phyloP scores from a whole-genome alignment of 2,329 filamentous ascomycete species.

The Fusarium liriodendri region DNA sequence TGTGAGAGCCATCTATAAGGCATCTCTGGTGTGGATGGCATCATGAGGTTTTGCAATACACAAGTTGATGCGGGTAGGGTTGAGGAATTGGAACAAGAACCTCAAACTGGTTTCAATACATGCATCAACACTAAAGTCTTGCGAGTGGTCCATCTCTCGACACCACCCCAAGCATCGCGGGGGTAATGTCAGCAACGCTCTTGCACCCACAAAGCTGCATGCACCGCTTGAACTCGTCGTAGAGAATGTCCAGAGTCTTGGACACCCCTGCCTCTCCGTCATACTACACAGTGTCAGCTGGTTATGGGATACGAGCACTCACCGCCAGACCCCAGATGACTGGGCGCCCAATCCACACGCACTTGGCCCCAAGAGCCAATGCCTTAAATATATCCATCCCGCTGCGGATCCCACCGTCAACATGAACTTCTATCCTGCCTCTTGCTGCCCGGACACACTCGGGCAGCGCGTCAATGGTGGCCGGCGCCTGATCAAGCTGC shows the following conservation, averaged over 20 bases:
- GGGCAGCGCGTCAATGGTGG: conserved; percentile 53
- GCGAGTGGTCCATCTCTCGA: conserved; percentile 1
- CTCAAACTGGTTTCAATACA: no score
- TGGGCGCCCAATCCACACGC: not conserved
- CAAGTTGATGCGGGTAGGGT: no score
- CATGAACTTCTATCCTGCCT: not conserved
- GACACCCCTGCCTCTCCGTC: conserved; percentile 7
- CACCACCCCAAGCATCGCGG: not conserved
- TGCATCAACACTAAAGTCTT: not conserved
- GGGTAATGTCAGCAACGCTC: not conserved
- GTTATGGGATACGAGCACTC: not conserved
- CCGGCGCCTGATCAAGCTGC: conserved; percentile 57
- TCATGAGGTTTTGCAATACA: no score
- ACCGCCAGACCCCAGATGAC: not conserved
- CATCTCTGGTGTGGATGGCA: no score
- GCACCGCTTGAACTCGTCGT: conserved; percentile 7
- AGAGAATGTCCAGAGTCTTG: conserved; percentile 4
- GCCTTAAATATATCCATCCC: conserved; percentile 15
- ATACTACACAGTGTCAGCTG: not conserved
- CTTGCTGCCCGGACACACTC: not conserved
- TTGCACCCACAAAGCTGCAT: conserved; percentile 10
- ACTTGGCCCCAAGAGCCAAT: not conserved
- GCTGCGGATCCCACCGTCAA: conserved; percentile 6
- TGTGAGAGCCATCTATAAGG: not conserved
- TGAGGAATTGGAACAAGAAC: no score